Base-by-base conservation (phyloP, 108 stramenopile species). In the Cyclotella distinguenda region DNA sequence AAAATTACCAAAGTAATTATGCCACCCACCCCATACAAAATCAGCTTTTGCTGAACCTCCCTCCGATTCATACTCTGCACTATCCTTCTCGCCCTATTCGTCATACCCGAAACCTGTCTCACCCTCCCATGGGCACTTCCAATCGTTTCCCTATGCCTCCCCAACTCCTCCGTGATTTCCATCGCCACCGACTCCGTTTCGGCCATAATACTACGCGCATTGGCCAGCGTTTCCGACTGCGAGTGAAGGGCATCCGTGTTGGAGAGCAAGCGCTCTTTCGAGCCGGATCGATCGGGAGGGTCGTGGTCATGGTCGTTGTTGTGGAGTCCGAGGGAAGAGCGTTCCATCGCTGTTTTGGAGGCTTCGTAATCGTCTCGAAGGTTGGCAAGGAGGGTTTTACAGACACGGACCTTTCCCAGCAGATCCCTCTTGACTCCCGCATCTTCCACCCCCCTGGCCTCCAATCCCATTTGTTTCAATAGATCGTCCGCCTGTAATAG, bases 401-500 rank as follows among this genome's bases (percentile, higher is more conserved):
- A 77, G 28, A 77, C 76, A 47, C 88, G 86, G 45, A 85, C 92
- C 77, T 84, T 86, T 53, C 69, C 77, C 59, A 87, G 35, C 34
- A 89, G 64, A 34, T 95, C 90, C 15, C 88, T 76, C 72, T 95
- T 93, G 27, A 78, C 26, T 0, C 54, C 13, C 9, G 87, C 35
- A 55, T 93, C 86, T 19, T 81, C 82, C 11, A 81, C 80, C 39
- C 91, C 84, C 25, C 96, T 73, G 6, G 93, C 94, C 57, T 98
- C 97, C 47, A 98, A 58, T 15, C 89, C 88, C 97, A 98, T 98
- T 80, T 97, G 96, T 66, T 98, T 95, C 46, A 98, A 64, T 31
- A 96, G 67, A 59, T 96, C 95, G 36, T 91, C 92, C 62, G 94
- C 91, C 78, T 98, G 95, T 15, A 66, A 64, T 33, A 98, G 25